phyloP scores from a whole-genome alignment of 208 protist species.

The Acanthamoeba culbertsoni region DNA sequence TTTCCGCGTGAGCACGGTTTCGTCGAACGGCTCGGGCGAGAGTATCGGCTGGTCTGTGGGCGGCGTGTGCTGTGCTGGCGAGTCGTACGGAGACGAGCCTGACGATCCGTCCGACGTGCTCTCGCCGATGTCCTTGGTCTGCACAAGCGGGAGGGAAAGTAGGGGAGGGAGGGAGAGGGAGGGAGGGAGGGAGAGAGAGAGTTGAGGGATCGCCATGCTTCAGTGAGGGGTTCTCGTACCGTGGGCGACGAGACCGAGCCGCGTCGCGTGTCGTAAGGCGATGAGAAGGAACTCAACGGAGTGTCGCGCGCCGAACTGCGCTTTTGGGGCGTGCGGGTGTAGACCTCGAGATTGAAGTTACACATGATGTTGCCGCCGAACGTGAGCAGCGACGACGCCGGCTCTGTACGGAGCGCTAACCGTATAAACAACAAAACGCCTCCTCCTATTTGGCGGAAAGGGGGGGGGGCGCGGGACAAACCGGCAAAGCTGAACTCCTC shows the following conservation, averaged over 20 bases:
- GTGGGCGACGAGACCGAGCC: not conserved
- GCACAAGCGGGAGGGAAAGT: not conserved
- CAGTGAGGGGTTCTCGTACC: too few species aligned
- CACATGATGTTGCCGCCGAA: slow-evolving; percentile 39
- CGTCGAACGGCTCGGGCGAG: slow-evolving; percentile 40
- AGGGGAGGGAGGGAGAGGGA: not conserved
- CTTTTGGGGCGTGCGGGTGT: not conserved
- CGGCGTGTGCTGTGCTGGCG: not conserved
- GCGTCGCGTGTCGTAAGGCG: not conserved
- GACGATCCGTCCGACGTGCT: not conserved
- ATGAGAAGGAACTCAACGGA: not conserved
- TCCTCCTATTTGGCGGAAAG: too few species aligned
- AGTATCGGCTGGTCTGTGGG: not conserved
- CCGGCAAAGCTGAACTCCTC: slow-evolving; percentile 26
- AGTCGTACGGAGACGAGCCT: not conserved
- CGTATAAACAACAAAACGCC: too few species aligned
- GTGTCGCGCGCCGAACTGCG: not conserved
- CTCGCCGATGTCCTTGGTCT: not conserved
- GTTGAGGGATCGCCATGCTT: too few species aligned
- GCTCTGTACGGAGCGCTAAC: not conserved
- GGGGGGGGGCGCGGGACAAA: not conserved
- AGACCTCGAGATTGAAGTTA: slow-evolving; percentile 35
- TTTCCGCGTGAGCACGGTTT: not conserved
- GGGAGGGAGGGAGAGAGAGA: not conserved
- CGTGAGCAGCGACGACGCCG: slow-evolving; percentile 7